Evolutionary conservation across 306 rosid genomes (phyloP).

Genomic region (Cajanus cajan): DNA sequence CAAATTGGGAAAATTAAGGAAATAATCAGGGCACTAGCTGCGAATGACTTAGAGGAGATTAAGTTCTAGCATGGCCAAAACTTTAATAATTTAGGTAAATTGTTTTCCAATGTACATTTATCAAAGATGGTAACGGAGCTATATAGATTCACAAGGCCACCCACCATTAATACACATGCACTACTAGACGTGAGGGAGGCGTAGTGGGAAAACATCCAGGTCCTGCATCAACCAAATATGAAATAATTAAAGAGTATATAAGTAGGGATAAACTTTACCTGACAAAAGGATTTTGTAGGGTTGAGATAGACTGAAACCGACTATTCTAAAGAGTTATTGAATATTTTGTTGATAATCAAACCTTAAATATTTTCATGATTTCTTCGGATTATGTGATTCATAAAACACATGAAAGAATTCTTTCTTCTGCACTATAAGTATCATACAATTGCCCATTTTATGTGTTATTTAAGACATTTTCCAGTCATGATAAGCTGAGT

Average conservation of each 20-base stretch:
- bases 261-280: too few relatives aligned
- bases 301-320: too few relatives aligned
- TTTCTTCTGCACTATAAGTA: background rate
- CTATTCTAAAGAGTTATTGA: background rate
- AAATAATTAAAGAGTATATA: too few relatives aligned
- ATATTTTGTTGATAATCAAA: background rate
- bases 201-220: too few relatives aligned
- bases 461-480: background rate
- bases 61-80: background rate
- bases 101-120: background rate
- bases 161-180: too few relatives aligned
- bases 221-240: too few relatives aligned
- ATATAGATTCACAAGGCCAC: too few relatives aligned
- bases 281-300: too few relatives aligned
- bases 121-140: too few relatives aligned
- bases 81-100: background rate
- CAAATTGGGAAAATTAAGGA: background rate
- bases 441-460: background rate
- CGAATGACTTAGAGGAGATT: background rate
- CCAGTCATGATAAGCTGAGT: background rate
- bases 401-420: background rate
- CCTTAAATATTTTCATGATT: background rate
- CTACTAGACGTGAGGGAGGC: too few relatives aligned
- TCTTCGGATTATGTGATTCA: constrained; percentile 1
- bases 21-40: too few relatives aligned